Evolutionary conservation across 2,329 filamentous ascomycete genomes (phyloP), one percentile per base, ranked within the genome.

Genomic region (Colletotrichum eleusines): DNA sequence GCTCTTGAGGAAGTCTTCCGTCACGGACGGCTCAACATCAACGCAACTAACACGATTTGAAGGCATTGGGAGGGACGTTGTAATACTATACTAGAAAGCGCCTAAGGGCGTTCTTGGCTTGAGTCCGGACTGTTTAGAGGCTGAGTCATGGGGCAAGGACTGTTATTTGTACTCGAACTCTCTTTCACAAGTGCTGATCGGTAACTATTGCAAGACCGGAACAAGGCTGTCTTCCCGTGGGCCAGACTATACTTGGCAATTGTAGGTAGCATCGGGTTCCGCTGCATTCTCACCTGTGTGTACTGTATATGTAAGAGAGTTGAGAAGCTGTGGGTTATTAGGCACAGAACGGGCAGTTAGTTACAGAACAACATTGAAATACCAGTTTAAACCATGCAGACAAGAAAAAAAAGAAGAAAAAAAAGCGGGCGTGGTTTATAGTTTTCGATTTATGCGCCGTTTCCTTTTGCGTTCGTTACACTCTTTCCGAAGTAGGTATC

Each of bases 51-150:
- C 8, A 69, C 35, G 31, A 6, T 33, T 53, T 51, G 20, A 16
- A 44, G 50, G 28, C 23, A 26, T 48, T 42, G 48, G 35, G 40
- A 35, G 35, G 28, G 4, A 31, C 18, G 14, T 59, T 59, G 66
- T 69, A 66, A 58, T 66, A 51, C 28, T 53, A 66, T 48, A 53
- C 48, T 54, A 69, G 46, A 60, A 28, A 51, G 44, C 33, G 26
- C 35, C 16, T 35, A 6, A 53, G 31, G 50, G 60, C 53, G 23
- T 46, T 40, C 38, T 60, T 54, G 46, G 54, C 20, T 48, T n/a
- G 18, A 53, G 42, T 44, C 61, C 35, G 35, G 35, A 44, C 28
- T 18, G 16, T n/a, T 23, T 50, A 9, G 11, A 28, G 28, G 66
- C 11, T 33, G 38, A 48, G 12, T 26, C 20, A 54, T 9, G 38